Evolutionary conservation across 148 eudicot genomes (phyloP).

Genomic region (Fagopyrum tataricum): DNA sequence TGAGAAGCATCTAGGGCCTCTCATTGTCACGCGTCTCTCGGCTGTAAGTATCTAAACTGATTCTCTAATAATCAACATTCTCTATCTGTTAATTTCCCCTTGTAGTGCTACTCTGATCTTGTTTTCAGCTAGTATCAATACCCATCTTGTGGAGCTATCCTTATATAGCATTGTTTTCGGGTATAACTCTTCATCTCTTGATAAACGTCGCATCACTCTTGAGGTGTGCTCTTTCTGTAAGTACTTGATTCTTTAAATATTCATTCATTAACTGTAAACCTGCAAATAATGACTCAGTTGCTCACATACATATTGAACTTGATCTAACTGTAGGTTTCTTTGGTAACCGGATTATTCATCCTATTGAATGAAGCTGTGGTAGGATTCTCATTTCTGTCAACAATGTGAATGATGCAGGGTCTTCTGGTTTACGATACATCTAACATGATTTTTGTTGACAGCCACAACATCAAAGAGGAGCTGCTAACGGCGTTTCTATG

Average conservation of each 20-base stretch:
- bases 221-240: slow-evolving; percentile 32
- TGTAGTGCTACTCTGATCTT: neutral
- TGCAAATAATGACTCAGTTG: neutral
- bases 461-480: slow-evolving; percentile 24
- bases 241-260: slow-evolving; percentile 2
- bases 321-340: slow-evolving; percentile 16
- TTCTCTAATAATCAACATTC: neutral
- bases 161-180: slow-evolving; percentile 33
- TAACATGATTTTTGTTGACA: neutral
- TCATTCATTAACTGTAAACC: neutral
- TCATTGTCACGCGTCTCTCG: slow-evolving; percentile 29
- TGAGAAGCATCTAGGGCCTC: slow-evolving; percentile 27
- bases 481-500: slow-evolving; percentile 21
- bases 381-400: neutral
- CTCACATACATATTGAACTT: neutral
- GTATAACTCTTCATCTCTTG: slow-evolving; percentile 18
- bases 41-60: slow-evolving; percentile 22
- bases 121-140: slow-evolving; percentile 26
- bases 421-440: neutral
- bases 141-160: slow-evolving; percentile 38
- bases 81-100: neutral
- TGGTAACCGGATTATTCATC: slow-evolving; percentile 19
- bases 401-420: neutral
- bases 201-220: slow-evolving; percentile 27
- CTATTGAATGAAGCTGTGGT: slow-evolving; percentile 18